These are phyloP conservation scores for Cercospora beticola DNA, from an alignment of 2,329 filamentous ascomycete species.

Conservation along the genomic window DNA sequence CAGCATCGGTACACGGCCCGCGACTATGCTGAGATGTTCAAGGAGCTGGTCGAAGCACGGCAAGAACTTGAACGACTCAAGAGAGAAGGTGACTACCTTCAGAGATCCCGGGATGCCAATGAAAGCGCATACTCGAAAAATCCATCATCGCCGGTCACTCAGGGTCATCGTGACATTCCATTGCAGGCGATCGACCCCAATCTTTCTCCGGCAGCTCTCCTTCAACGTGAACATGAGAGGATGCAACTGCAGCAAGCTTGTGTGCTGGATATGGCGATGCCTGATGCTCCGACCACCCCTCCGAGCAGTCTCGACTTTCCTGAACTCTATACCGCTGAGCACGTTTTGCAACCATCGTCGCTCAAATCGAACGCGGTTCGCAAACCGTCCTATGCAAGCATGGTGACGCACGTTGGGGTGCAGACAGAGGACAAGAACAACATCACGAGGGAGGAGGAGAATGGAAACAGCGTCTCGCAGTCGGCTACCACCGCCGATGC, in stretches of 20 bases:
- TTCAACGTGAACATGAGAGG: conserved; percentile 7
- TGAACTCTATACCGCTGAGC: neutral
- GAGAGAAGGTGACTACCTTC: neutral
- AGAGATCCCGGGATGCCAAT: neutral
- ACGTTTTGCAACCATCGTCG: neutral
- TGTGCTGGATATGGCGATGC: neutral
- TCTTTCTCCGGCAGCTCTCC: neutral
- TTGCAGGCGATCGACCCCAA: neutral
- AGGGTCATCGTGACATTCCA: neutral
- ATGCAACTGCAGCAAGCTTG: neutral
- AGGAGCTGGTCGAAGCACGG: neutral
- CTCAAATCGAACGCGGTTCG: neutral
- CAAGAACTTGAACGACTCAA: neutral
- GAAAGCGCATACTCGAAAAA: neutral
- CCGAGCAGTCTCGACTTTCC: conserved; percentile 27
- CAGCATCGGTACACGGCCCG: neutral
- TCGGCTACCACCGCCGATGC: neutral
- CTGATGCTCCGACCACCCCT: conserved; percentile 6
- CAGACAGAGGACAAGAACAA: neutral
- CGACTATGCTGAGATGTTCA: neutral
- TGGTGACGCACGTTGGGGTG: neutral
- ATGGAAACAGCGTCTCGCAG: neutral
- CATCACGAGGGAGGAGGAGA: neutral
- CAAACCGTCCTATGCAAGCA: conserved; percentile 24
- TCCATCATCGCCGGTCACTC: neutral